These are phyloP conservation scores for Chlorencoelia australis DNA, from an alignment of 2,329 filamentous ascomycete species.

Conservation along the genomic window DNA sequence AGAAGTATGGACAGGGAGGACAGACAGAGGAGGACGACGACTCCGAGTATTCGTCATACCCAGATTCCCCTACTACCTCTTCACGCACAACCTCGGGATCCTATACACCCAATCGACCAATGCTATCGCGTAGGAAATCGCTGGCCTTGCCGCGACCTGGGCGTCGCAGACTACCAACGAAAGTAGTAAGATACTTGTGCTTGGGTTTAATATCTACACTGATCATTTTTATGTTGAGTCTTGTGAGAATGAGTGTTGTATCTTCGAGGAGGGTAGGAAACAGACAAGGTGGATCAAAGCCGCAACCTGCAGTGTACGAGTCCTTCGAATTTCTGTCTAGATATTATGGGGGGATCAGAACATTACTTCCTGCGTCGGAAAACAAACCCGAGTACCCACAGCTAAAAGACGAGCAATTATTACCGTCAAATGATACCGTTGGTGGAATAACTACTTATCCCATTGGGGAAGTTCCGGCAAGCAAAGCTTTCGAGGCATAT, in stretches of 20 bases:
- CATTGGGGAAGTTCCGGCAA: slow-evolving; percentile 33
- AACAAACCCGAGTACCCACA: slow-evolving; percentile 77
- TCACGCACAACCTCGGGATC: slow-evolving; percentile 24
- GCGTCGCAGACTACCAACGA: slow-evolving; percentile 46
- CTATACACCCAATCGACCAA: slow-evolving; percentile 23
- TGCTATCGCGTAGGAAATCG: slow-evolving; percentile 21
- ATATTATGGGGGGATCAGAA: slow-evolving; percentile 82
- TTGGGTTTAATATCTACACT: slow-evolving; percentile 59
- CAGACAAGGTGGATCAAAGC: slow-evolving; percentile 47
- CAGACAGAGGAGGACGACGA: slow-evolving; percentile 32
- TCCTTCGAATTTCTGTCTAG: slow-evolving; percentile 74
- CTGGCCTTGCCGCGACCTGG: slow-evolving; percentile 10
- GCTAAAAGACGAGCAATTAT: slow-evolving; percentile 46
- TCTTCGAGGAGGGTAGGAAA: slow-evolving; percentile 53
- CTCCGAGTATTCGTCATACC: slow-evolving; percentile 30
- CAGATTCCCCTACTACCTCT: slow-evolving; percentile 20
- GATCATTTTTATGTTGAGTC: slow-evolving; percentile 64
- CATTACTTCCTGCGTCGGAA: slow-evolving; percentile 51
- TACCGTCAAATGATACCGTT: slow-evolving; percentile 30
- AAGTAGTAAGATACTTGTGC: slow-evolving; percentile 69
- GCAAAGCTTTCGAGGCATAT: slow-evolving; percentile 53
- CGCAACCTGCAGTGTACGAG: slow-evolving; percentile 67
- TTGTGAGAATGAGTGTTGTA: slow-evolving; percentile 63
- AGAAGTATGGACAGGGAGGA: slow-evolving; percentile 21
- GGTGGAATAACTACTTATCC: slow-evolving; percentile 25